Conservation (phyloP, 805 yeast species). For the Wickerhamiella australiensis region DNA sequence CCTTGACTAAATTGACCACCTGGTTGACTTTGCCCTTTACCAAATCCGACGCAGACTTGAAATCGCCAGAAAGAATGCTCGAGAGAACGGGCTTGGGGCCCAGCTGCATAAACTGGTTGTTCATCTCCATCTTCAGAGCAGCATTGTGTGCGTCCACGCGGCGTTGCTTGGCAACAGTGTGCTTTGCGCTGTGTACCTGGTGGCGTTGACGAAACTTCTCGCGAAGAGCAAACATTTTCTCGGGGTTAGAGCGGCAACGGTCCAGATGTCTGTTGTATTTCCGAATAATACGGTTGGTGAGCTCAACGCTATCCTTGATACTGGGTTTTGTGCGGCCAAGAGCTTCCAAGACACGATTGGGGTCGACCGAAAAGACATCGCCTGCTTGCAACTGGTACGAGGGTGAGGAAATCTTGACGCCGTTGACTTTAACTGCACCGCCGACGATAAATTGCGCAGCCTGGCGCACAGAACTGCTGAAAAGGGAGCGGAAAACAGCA, state of each 20-base stretch:
- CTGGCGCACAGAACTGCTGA: slow-evolving; percentile 87
- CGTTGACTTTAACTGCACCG: slow-evolving; percentile 79
- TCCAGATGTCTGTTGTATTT: slow-evolving; percentile 67
- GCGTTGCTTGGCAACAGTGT: slow-evolving; percentile 15
- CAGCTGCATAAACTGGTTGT: slow-evolving; percentile 25
- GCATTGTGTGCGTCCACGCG: slow-evolving; percentile 36
- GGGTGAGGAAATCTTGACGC: slow-evolving; percentile 64
- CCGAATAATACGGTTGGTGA: slow-evolving; percentile 59
- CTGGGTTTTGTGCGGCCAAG: slow-evolving; percentile 79
- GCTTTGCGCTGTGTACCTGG: slow-evolving; percentile 17
- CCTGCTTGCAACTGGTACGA: slow-evolving; percentile 69
- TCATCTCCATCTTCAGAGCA: slow-evolving; percentile 34
- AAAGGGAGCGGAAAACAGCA: slow-evolving; percentile 83
- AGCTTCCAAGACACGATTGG: slow-evolving; percentile 74
- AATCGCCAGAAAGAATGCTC: slow-evolving; percentile 19
- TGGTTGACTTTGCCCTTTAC: background rate
- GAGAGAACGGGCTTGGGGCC: slow-evolving; percentile 28
- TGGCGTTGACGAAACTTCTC: slow-evolving; percentile 21
- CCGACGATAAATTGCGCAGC: slow-evolving; percentile 77
- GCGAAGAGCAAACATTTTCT: slow-evolving; percentile 37
- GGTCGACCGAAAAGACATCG: slow-evolving; percentile 74
- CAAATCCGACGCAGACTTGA: background rate
- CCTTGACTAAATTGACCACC: slow-evolving; percentile 10
- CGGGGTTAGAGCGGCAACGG: slow-evolving; percentile 45
- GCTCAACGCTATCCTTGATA: slow-evolving; percentile 48